These are phyloP conservation scores for Tuber melanosporum DNA, from an alignment of 495 filamentous ascomycete species.

Conservation along the genomic window DNA sequence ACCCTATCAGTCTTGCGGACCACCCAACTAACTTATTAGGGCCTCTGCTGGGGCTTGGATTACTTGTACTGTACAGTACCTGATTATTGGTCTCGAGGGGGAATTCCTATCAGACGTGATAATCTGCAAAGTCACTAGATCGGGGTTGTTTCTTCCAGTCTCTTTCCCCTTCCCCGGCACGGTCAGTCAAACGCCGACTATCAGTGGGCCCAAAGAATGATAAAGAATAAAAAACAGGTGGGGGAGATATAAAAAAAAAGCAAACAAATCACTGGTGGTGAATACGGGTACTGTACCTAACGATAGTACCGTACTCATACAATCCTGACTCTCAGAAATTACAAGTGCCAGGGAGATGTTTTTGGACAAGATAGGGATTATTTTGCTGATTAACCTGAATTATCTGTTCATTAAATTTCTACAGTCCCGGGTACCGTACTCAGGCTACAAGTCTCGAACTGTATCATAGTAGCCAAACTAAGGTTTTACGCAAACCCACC, in stretches of 20 bases:
- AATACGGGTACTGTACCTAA: neutral
- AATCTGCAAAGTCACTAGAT: neutral
- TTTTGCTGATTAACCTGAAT: too few species aligned
- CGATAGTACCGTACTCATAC: neutral
- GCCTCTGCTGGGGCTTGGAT: neutral
- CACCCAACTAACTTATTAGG: neutral
- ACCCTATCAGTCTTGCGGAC: neutral
- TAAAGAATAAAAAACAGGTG: too few species aligned
- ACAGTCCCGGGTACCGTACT: neutral
- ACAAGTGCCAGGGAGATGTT: too few species aligned
- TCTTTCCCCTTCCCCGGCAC: neutral
- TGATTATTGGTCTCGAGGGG: neutral
- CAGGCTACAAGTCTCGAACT: neutral
- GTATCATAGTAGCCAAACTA: neutral
- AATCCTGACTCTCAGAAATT: neutral
- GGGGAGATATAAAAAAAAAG: neutral
- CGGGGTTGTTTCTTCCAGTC: neutral
- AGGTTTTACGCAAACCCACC: neutral
- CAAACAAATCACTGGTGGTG: neutral
- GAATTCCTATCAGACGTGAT: neutral
- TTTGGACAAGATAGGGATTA: too few species aligned
- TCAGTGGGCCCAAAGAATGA: neutral
- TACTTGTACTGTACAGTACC: too few species aligned
- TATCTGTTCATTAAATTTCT: too few species aligned
- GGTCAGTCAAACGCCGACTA: neutral